A percentile compares a stretch with the other conserved stretches of the same genome.
These are phyloP conservation scores for Penicillium canescens DNA, from an alignment of 495 filamentous ascomycete genomes.

Conservation along the genomic window DNA sequence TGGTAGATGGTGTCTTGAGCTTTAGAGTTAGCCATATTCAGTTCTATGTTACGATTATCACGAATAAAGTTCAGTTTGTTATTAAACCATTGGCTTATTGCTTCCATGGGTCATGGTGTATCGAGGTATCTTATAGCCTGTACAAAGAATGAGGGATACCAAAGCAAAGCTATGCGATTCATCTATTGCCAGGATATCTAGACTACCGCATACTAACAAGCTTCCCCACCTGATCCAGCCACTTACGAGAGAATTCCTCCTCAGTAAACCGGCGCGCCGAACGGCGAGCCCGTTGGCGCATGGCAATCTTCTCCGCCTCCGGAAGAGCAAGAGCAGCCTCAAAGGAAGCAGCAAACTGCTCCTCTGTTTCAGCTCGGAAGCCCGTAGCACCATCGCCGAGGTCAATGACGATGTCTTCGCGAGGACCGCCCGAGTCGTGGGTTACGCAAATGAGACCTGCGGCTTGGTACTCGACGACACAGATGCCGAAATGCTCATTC, in stretches of 20 bases:
- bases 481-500: constrained; percentile 99
- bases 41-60: constrained; percentile 11
- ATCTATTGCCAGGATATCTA: constrained; percentile 15
- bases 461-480: constrained; percentile 97
- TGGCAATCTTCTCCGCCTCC: constrained; percentile 63
- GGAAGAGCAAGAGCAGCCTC: constrained; percentile 70
- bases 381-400: constrained; percentile 78
- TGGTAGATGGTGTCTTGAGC: background rate
- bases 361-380: constrained; percentile 75
- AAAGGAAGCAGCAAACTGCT: constrained; percentile 78
- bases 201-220: constrained; percentile 50
- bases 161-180: background rate
- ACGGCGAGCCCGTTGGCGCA: constrained; percentile 70
- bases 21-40: constrained; percentile 1
- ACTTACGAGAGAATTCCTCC: constrained; percentile 74
- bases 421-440: constrained; percentile 88
- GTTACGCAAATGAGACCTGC: constrained; percentile 90
- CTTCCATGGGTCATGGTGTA: too few relatives aligned
- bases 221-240: constrained; percentile 70
- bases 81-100: background rate
- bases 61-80: constrained; percentile 1
- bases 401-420: constrained; percentile 84
- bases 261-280: constrained; percentile 85
- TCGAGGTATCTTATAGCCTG: too few relatives aligned
- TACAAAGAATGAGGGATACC: too few relatives aligned